Evolutionary conservation across 2,329 filamentous ascomycete genomes (phyloP).

Genomic region (Arthrobotrys sinensis): DNA sequence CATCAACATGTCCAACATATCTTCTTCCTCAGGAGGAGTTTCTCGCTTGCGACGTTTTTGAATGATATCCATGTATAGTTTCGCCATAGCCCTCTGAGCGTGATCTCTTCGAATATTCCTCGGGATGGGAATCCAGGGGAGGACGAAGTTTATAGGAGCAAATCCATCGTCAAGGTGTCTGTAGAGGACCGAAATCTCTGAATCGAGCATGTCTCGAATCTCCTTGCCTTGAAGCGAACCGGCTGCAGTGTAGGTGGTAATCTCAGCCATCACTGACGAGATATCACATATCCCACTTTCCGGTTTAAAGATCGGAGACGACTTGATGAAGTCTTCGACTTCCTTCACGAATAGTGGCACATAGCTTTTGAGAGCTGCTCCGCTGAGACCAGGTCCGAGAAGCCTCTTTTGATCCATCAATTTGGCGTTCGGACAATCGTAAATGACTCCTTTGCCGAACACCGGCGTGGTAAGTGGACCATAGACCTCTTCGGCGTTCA

Average conservation of each 20-base stretch:
- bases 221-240: conserved; percentile 87
- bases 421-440: conserved; percentile 91
- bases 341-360: conserved; percentile 84
- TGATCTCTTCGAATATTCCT: conserved; percentile 86
- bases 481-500: conserved; percentile 74
- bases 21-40: conserved; percentile 73
- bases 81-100: conserved; percentile 84
- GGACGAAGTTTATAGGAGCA: conserved; percentile 88
- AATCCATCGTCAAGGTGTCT: conserved; percentile 93
- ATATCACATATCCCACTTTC: conserved; percentile 80
- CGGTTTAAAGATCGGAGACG: conserved; percentile 77
- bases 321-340: conserved; percentile 80
- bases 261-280: conserved; percentile 82
- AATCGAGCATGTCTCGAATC: conserved; percentile 84
- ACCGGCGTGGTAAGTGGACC: conserved; percentile 67
- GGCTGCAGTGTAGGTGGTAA: conserved; percentile 91
- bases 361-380: conserved; percentile 69
- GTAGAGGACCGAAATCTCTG: conserved; percentile 84
- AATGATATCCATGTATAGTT: conserved; percentile 87
- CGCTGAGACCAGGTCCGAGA: conserved; percentile 50
- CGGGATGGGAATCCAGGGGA: conserved; percentile 90
- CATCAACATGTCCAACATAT: conserved; percentile 95
- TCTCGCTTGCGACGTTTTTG: conserved; percentile 75
- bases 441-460: conserved; percentile 89
- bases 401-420: conserved; percentile 98